Conservation (phyloP, 1,284 basidiomycete genomes). For the Ganoderma leucocontextum region DNA sequence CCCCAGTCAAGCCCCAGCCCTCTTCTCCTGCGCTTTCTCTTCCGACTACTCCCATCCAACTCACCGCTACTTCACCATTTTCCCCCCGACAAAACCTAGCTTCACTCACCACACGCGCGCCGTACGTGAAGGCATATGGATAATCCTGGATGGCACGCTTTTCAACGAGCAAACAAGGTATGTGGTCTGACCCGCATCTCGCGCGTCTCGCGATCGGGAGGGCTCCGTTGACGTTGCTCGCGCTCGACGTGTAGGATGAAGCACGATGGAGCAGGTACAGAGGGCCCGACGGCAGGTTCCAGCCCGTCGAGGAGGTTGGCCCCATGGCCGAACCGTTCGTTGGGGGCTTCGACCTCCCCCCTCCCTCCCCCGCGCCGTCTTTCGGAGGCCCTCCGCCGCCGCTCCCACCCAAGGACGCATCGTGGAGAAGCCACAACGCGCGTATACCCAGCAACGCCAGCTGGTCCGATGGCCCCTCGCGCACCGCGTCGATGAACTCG, state of each 20-base stretch:
- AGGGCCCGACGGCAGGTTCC: conserved; percentile 58
- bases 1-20: not conserved
- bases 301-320: conserved; percentile 61
- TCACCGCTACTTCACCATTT: not conserved
- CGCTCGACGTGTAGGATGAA: conserved; percentile 51
- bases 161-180: conserved; percentile 44
- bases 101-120: conserved; percentile 5
- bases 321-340: conserved; percentile 68
- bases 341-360: conserved; percentile 36
- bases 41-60: conserved; percentile 19
- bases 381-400: conserved; percentile 40
- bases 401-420: conserved; percentile 48
- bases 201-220: not conserved
- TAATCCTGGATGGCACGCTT: conserved; percentile 73
- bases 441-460: conserved; percentile 29
- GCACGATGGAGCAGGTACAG: conserved; percentile 51
- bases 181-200: conserved; percentile 14
- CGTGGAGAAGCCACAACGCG: conserved; percentile 32
- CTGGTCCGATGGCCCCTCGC: conserved; percentile 24
- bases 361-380: conserved; percentile 29
- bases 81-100: not conserved
- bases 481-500: conserved; percentile 25
- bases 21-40: conserved; percentile 6
- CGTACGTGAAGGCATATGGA: conserved; percentile 56
- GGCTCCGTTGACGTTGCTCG: conserved; percentile 8